phyloP scores from a whole-genome alignment of 495 filamentous ascomycete genomes.

The Cudoniella acicularis region DNA sequence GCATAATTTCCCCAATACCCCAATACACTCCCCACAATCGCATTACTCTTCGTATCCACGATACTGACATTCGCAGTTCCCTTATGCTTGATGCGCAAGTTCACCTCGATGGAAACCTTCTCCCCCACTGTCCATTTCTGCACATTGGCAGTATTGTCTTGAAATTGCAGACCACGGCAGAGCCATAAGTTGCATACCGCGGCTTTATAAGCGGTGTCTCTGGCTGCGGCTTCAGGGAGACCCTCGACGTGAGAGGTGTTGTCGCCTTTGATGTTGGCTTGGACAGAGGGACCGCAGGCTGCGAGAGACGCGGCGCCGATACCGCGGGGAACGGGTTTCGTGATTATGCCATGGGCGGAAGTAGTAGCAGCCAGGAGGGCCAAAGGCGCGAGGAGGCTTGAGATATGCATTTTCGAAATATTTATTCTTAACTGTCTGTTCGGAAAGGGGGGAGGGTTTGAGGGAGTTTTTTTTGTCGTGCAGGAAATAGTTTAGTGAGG shows the following conservation, averaged over 20 bases:
- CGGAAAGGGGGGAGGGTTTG: not conserved
- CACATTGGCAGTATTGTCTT: conserved; percentile 34
- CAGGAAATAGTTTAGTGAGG: not conserved
- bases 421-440: not conserved
- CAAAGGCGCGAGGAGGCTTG: not conserved
- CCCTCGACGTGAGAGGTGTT: conserved; percentile 57
- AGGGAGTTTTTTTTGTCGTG: not conserved
- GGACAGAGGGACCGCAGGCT: no score
- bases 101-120: conserved; percentile 14
- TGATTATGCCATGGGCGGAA: conserved; percentile 50
- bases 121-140: conserved; percentile 12
- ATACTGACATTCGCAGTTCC: conserved; percentile 68
- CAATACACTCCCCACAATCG: conserved; percentile 45
- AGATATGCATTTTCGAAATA: not conserved
- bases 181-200: conserved; percentile 46
- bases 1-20: conserved; percentile 56
- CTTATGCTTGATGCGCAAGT: conserved; percentile 58
- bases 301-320: conserved; percentile 45
- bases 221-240: conserved; percentile 43
- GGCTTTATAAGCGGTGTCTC: conserved; percentile 38
- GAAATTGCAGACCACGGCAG: conserved; percentile 60
- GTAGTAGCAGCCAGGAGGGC: conserved; percentile 31
- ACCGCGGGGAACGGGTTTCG: conserved; percentile 44
- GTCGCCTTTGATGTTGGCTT: conserved; percentile 41
- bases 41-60: conserved; percentile 56